These are phyloP conservation scores for Rhizophagus prolifer DNA, from an alignment of 192 early-diverging fungal genomes.

Conservation along the genomic window DNA sequence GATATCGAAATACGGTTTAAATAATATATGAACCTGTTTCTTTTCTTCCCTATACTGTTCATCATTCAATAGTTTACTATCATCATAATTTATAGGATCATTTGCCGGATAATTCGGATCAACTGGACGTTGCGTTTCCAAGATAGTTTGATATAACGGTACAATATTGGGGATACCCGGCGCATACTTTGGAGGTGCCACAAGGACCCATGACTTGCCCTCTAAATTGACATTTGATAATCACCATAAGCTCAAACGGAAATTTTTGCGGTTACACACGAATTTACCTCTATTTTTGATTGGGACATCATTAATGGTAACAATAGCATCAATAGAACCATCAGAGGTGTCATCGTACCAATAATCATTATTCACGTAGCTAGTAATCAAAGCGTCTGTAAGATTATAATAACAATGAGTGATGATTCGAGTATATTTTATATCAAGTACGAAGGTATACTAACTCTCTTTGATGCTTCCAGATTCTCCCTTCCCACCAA, in stretches of 20 bases:
- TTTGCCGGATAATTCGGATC: conserved; percentile 8
- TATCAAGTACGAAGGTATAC: not conserved
- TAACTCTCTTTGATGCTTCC: conserved; percentile 10
- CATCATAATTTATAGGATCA: not conserved
- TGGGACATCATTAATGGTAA: too few relatives aligned
- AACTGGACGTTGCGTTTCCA: conserved; percentile 14
- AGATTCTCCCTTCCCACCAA: conserved; percentile 28
- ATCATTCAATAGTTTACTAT: too few relatives aligned
- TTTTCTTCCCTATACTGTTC: too few relatives aligned
- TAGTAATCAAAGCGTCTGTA: conserved; percentile 3
- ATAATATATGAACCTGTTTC: too few relatives aligned
- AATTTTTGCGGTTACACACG: not conserved
- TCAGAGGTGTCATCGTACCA: conserved; percentile 29
- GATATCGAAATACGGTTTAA: too few relatives aligned
- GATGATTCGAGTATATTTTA: not conserved
- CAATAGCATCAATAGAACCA: not conserved
- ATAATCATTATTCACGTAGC: conserved; percentile 27
- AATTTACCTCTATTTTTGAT: not conserved
- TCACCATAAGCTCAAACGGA: too few relatives aligned
- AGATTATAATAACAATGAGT: not conserved
- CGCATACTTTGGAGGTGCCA: conserved; percentile 26
- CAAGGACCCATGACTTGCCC: conserved; percentile 25
- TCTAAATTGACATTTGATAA: not conserved
- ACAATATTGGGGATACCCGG: conserved; percentile 22
- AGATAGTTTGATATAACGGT: conserved; percentile 22